These are phyloP conservation scores for Cicer bijugum DNA, from an alignment of 306 rosid species.

Conservation along the genomic window DNA sequence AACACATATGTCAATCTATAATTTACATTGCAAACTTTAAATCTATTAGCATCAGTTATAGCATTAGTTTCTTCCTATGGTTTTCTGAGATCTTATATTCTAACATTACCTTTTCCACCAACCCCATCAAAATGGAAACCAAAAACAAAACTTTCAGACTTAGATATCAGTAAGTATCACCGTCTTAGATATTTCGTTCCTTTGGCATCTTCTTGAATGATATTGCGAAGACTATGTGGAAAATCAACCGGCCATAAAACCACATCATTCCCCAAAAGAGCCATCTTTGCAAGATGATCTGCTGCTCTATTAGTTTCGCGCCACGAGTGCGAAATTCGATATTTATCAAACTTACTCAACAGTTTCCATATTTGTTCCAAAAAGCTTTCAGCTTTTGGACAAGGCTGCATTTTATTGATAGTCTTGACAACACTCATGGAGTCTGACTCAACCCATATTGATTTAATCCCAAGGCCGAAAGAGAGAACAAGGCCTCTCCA, in stretches of 20 bases:
- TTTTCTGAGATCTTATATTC: no score
- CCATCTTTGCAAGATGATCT: constrained; percentile 73
- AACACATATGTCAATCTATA: no score
- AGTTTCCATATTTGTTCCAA: constrained; percentile 55
- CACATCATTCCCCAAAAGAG: constrained; percentile 46
- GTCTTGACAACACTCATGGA: constrained; percentile 59
- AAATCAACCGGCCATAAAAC: constrained; percentile 64
- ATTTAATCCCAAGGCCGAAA: constrained; percentile 48
- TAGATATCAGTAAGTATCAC: constrained; percentile 9
- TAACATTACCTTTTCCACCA: not conserved
- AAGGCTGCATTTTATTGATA: constrained; percentile 46
- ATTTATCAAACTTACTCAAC: constrained; percentile 49
- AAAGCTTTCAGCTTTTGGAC: constrained; percentile 50
- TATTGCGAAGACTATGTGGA: constrained; percentile 51
- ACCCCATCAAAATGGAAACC: constrained; percentile 6
- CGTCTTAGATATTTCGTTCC: constrained; percentile 61
- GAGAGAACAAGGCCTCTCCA: constrained; percentile 63
- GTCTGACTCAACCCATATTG: constrained; percentile 60
- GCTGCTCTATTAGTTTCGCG: constrained; percentile 75
- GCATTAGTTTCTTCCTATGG: no score
- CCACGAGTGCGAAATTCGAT: constrained; percentile 64
- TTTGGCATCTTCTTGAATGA: constrained; percentile 60
- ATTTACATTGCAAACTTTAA: no score
- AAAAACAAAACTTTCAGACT: not conserved
- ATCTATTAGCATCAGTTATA: no score